These are phyloP conservation scores for Cryptococcus maquisensis DNA, from an alignment of 1,284 basidiomycete genomes.

Conservation along the genomic window DNA sequence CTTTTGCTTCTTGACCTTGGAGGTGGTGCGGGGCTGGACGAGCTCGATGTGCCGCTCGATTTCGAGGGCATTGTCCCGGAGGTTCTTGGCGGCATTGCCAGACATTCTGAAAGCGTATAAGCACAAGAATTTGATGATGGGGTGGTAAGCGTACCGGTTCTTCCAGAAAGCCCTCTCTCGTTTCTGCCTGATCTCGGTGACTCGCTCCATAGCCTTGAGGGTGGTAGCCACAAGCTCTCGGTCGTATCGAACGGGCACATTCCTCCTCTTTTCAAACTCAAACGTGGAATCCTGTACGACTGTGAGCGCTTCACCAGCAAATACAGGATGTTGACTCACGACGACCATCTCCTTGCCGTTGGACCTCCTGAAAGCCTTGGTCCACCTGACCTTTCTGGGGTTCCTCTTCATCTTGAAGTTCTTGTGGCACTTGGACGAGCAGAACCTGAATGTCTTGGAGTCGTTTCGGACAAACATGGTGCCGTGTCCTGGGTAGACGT, in stretches of 20 bases:
- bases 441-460: slow-evolving; percentile 93
- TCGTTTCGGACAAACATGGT: slow-evolving; percentile 94
- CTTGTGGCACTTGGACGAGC: slow-evolving; percentile 96
- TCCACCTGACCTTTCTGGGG: slow-evolving; percentile 98
- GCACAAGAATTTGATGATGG: neutral
- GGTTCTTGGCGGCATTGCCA: slow-evolving; percentile 51
- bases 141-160: slow-evolving; percentile 60
- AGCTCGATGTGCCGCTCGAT: slow-evolving; percentile 60
- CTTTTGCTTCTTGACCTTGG: slow-evolving; percentile 38
- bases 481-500: slow-evolving; percentile 93
- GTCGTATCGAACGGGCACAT: slow-evolving; percentile 96
- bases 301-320: neutral
- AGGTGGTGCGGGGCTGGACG: slow-evolving; percentile 57
- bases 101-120: slow-evolving; percentile 60
- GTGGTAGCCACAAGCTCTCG: slow-evolving; percentile 90
- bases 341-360: slow-evolving; percentile 99
- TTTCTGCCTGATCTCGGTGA: slow-evolving; percentile 85
- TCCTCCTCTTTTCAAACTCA: slow-evolving; percentile 98
- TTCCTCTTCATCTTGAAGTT: slow-evolving; percentile 99
- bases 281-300: slow-evolving; percentile 85
- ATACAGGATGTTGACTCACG: slow-evolving; percentile 54
- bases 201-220: slow-evolving; percentile 94
- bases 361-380: slow-evolving; percentile 98
- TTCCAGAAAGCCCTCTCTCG: slow-evolving; percentile 98
- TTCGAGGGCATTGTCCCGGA: slow-evolving; percentile 52